These are phyloP conservation scores for Scytalidium lignicola DNA, from an alignment of 2,329 filamentous ascomycete species.

Conservation along the genomic window DNA sequence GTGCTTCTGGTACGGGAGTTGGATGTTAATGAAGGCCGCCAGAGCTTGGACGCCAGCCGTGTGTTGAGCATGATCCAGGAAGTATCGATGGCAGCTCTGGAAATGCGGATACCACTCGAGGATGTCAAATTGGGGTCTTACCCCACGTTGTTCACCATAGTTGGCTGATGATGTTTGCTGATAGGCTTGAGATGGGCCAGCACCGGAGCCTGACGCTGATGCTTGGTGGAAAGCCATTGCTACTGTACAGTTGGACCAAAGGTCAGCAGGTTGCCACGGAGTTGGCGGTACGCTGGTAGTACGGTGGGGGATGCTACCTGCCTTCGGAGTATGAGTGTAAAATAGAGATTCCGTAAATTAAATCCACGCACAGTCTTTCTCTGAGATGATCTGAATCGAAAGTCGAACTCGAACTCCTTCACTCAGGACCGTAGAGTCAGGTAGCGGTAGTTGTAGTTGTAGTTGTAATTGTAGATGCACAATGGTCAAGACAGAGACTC, in stretches of 20 bases:
- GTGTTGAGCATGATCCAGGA: constrained; percentile 86
- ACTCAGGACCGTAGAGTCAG: too few species aligned
- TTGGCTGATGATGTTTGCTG: constrained; percentile 8
- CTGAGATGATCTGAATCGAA: neutral
- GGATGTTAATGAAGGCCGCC: constrained; percentile 87
- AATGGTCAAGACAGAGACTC: neutral
- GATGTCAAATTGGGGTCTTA: constrained; percentile 57
- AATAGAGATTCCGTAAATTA: neutral
- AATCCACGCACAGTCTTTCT: too few species aligned
- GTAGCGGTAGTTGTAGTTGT: too few species aligned
- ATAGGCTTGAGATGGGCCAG: constrained; percentile 9
- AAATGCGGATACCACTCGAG: constrained; percentile 92
- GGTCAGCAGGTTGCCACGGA: neutral
- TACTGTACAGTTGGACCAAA: neutral
- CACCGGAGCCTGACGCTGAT: constrained; percentile 6
- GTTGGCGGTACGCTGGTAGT: neutral
- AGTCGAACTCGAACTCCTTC: neutral
- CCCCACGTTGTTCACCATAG: constrained; percentile 11
- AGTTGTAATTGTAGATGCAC: neutral
- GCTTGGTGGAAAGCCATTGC: constrained; percentile 14
- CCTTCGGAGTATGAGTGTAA: neutral
- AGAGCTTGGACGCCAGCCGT: constrained; percentile 78
- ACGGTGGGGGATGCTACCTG: neutral
- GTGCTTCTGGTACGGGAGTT: constrained; percentile 74
- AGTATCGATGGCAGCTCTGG: constrained; percentile 84